These are phyloP conservation scores for Geranomyces variabilis DNA, from an alignment of 192 early-diverging fungal species.

Conservation along the genomic window DNA sequence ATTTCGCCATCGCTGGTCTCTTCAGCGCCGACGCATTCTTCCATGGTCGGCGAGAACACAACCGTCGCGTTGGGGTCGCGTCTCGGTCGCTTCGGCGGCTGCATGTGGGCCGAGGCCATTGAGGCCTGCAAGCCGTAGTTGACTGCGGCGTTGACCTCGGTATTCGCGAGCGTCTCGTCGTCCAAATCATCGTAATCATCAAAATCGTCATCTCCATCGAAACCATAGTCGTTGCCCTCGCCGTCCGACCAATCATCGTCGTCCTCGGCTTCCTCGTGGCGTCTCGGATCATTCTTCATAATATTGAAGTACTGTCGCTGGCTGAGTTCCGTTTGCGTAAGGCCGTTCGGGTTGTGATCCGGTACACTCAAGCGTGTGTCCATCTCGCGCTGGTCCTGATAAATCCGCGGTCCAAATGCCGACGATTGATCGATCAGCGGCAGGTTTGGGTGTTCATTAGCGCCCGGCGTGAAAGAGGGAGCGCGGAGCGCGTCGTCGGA, in stretches of 20 bases:
- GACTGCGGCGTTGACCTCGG: slow-evolving; percentile 45
- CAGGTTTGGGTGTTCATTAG: background rate
- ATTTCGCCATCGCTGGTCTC: slow-evolving; percentile 18
- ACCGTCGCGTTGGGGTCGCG: background rate
- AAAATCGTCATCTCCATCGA: slow-evolving; percentile 21
- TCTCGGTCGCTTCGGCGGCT: background rate
- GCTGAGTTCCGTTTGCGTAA: background rate
- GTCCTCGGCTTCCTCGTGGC: slow-evolving; percentile 16
- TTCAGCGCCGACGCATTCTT: slow-evolving; percentile 9
- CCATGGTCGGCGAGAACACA: slow-evolving; percentile 13
- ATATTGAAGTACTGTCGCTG: slow-evolving; percentile 5
- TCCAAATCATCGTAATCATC: slow-evolving; percentile 36
- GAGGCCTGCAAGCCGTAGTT: slow-evolving; percentile 34
- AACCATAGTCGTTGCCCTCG: slow-evolving; percentile 23
- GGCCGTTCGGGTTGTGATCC: background rate
- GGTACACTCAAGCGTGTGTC: background rate
- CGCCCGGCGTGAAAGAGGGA: background rate
- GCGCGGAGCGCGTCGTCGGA: background rate
- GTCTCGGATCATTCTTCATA: background rate
- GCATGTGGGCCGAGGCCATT: slow-evolving; percentile 10
- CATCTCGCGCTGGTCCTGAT: background rate
- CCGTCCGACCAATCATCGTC: slow-evolving; percentile 30
- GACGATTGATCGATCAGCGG: background rate
- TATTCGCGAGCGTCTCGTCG: slow-evolving; percentile 44
- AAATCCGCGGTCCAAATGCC: background rate